A percentile compares a stretch with the other conserved stretches of the same genome.
These are phyloP conservation scores for Salvia sclarea DNA, from an alignment of 305 asterid species.

Conservation along the genomic window DNA sequence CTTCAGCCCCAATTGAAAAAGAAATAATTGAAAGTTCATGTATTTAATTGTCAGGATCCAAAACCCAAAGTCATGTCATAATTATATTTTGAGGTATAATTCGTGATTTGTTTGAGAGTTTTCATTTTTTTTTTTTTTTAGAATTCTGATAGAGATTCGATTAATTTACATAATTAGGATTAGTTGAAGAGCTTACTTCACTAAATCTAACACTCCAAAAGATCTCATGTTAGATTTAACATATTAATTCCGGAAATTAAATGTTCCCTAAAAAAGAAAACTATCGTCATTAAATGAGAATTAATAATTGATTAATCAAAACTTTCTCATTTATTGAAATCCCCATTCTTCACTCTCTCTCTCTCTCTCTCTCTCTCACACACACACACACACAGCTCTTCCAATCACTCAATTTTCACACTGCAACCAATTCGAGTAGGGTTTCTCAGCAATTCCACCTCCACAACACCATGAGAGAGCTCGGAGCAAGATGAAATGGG, in stretches of 20 bases:
- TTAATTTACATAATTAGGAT: no score
- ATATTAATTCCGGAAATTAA: background rate
- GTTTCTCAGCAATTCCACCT: slow-evolving; percentile 27
- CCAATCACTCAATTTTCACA: slow-evolving; percentile 12
- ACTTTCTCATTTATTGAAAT: slow-evolving; percentile 21
- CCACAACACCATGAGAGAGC: slow-evolving; percentile 41
- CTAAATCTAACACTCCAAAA: background rate
- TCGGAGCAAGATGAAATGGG: slow-evolving; percentile 74
- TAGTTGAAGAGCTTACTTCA: background rate
- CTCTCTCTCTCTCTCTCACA: background rate
- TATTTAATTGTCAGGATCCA: no score
- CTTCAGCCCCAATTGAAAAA: no score
- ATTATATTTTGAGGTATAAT: no score
- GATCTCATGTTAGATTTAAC: background rate
- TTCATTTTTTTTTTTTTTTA: no score
- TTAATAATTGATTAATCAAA: slow-evolving; percentile 5
- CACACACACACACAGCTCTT: background rate
- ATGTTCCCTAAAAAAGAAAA: background rate
- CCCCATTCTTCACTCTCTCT: background rate
- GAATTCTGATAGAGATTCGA: no score
- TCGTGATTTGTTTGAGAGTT: no score
- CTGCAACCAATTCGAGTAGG: slow-evolving; percentile 33
- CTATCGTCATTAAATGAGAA: background rate
- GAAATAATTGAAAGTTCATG: no score
- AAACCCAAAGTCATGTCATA: no score